Evolutionary conservation across 345 rosid species (phyloP), one percentile per base, ranked within the genome.

Genomic region (Populus euphratica): DNA sequence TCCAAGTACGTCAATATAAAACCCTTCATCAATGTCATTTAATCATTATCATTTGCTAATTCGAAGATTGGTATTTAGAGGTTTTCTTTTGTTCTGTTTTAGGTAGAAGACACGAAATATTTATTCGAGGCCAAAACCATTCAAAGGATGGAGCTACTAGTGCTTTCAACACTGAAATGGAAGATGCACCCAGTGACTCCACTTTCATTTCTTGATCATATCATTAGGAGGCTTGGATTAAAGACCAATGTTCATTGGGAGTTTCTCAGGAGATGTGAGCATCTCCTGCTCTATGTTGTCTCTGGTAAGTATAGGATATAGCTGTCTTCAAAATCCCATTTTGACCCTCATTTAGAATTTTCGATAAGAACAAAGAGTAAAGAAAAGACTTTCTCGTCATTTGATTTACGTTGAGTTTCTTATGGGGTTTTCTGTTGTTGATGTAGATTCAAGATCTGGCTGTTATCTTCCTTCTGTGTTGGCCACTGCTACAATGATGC

Each of bases 151-250:
- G 85, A 83, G 72, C 80, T 83, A 59, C 43, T 83, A 11, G 80
- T 83, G 68, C 69, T 83, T 21, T 79, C 80, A 8, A 20, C 80
- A 21, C 85, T 83, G n/a, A 69, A 79, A 68, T 83, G 85, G 85
- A 83, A 79, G 80, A 83, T 83, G 85, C 80, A 79, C 16, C 80
- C 82, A 47, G 85, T 79, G 13, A 83, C 85, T 62, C 85, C 85
- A 50, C 69, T 83, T 23, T 76, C 85, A 14, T 83, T 83, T 73
- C 75, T 83, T 31, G 79, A 83, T 52, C 82, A 79, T 73, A 79
- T 83, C 69, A 76, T 76, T 35, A 59, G 80, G 39, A 76, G 85
- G 70, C 85, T 82, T 35, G 78, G 81, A 17, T 73, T 77, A 54
- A 78, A 59, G 76, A 71, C 62, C 29, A 31, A 29, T 70, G 65